phyloP scores from a whole-genome alignment of 2,329 filamentous ascomycete species.

The Fusarium tuaranense region DNA sequence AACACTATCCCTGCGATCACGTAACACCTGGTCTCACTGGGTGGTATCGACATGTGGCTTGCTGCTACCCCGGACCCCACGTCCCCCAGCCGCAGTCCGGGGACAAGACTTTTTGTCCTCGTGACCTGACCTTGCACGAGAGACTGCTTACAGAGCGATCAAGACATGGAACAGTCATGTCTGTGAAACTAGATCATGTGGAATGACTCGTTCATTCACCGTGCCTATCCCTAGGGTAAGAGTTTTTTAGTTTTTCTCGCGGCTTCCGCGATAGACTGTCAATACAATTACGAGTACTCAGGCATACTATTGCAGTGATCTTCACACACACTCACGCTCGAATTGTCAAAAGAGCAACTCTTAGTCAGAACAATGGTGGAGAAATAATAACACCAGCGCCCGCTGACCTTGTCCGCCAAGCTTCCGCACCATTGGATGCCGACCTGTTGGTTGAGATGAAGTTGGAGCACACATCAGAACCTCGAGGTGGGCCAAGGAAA shows the following conservation, averaged over 20 bases:
- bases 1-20: neutral
- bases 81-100: constrained; percentile 8
- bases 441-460: neutral
- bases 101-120: neutral
- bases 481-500: constrained; percentile 13
- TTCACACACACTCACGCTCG: neutral
- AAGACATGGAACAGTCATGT: neutral
- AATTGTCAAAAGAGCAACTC: neutral
- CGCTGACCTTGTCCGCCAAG: constrained; percentile 11
- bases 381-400: neutral
- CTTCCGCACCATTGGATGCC: neutral
- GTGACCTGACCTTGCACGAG: neutral
- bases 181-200: neutral
- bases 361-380: neutral
- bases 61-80: constrained; percentile 31
- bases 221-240: neutral
- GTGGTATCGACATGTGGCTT: constrained; percentile 8
- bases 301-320: neutral
- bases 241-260: neutral
- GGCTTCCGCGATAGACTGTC: constrained; percentile 1
- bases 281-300: neutral
- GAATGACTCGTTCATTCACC: neutral
- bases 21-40: constrained; percentile 5
- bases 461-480: neutral
- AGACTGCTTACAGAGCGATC: neutral